These are phyloP conservation scores for Vaccinium macrocarpon DNA, from an alignment of 148 eudicot genomes.

Conservation along the genomic window DNA sequence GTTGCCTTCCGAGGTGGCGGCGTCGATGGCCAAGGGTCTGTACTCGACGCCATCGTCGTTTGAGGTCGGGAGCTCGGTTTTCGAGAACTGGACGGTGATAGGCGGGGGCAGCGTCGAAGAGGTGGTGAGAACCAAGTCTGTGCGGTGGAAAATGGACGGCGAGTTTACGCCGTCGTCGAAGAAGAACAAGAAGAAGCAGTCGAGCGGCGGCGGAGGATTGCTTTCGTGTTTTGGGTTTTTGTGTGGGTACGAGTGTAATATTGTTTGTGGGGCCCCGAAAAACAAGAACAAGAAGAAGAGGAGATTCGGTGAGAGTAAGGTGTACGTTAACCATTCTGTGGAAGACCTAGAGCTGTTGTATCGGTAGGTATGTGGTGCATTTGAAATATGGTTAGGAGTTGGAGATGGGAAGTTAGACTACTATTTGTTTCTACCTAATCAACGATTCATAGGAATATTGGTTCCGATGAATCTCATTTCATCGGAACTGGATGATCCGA, in stretches of 20 bases:
- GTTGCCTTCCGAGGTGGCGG: conserved; percentile 16
- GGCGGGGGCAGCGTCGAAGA: background rate
- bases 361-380: background rate
- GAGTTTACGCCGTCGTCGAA: background rate
- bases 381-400: background rate
- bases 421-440: no score
- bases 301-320: background rate
- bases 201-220: conserved; percentile 22
- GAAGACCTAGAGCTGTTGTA: background rate
- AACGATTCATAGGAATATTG: no score
- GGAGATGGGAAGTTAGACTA: background rate
- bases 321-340: background rate
- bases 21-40: conserved; percentile 3
- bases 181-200: background rate
- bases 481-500: no score
- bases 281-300: conserved; percentile 12
- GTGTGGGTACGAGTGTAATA: conserved; percentile 26
- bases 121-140: background rate
- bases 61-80: conserved; percentile 14
- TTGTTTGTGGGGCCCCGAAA: conserved; percentile 27
- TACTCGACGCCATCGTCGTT: background rate
- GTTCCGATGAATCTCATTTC: no score
- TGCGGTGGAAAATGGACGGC: background rate
- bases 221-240: conserved; percentile 31
- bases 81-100: conserved; percentile 18